Conservation (phyloP, 371 early-diverging fungal species). For the Mortierella polycephala region DNA sequence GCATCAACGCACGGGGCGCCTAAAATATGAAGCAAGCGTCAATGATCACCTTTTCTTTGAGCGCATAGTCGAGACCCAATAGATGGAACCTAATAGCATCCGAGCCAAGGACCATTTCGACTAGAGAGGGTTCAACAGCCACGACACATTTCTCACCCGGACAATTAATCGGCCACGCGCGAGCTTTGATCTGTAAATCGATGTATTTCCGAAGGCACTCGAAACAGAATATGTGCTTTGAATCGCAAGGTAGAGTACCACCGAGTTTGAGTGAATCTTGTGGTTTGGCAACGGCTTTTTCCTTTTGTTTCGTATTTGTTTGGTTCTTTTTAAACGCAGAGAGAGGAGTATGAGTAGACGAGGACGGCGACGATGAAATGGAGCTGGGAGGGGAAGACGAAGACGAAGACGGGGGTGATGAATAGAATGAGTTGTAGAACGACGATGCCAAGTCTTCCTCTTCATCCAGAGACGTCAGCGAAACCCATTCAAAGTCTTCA, state of each 20-base stretch:
- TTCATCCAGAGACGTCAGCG: neutral
- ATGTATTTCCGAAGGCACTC: neutral
- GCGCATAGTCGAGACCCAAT: neutral
- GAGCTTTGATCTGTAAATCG: neutral
- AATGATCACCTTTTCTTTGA: neutral
- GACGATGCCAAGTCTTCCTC: too few relatives aligned
- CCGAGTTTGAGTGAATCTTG: neutral
- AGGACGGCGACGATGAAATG: neutral
- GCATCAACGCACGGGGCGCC: neutral
- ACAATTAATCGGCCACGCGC: neutral
- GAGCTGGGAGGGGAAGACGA: neutral
- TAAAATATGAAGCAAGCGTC: neutral
- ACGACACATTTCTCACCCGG: neutral
- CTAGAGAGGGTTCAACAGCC: neutral
- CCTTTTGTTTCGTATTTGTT: neutral
- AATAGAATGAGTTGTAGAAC: too few relatives aligned
- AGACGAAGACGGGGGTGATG: neutral
- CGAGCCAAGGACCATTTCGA: neutral
- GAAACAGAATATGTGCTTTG: neutral
- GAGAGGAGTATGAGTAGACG: neutral
- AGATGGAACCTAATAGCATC: neutral
- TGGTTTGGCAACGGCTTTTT: neutral
- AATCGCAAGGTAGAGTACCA: neutral
- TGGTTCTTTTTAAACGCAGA: neutral
- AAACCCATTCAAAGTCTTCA: neutral